Percentiles rank a stretch among this genome's conserved stretches.
These are phyloP conservation scores for Dillenia turbinata DNA, from an alignment of 164 flowering plant genomes.

Conservation along the genomic window DNA sequence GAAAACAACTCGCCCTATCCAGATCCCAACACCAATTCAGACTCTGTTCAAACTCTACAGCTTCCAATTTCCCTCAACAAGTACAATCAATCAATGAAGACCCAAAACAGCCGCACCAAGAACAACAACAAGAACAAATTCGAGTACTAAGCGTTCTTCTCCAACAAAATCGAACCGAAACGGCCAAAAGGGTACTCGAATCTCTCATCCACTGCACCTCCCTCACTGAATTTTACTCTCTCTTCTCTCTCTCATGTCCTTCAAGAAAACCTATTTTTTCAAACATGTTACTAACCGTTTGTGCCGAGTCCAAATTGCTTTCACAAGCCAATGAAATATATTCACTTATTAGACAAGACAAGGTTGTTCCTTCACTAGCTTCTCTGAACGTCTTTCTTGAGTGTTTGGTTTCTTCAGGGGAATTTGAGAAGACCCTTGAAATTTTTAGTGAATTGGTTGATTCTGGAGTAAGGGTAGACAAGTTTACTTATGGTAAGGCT, in stretches of 20 bases:
- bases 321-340: constrained; percentile 27
- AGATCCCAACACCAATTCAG: too few relatives aligned
- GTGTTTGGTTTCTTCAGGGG: constrained; percentile 21
- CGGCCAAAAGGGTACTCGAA: constrained; percentile 29
- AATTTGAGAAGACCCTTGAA: constrained; percentile 24
- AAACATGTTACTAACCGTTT: constrained; percentile 24
- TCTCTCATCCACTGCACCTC: constrained; percentile 30
- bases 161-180: constrained; percentile 26
- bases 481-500: constrained; percentile 55
- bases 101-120: neutral
- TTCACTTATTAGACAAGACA: constrained; percentile 21
- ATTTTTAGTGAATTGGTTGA: constrained; percentile 30
- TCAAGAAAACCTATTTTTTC: constrained; percentile 19
- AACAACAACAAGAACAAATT: constrained; percentile 15
- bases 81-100: too few relatives aligned
- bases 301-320: constrained; percentile 27
- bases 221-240: constrained; percentile 28
- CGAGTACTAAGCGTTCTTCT: constrained; percentile 36
- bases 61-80: too few relatives aligned
- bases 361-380: constrained; percentile 20
- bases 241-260: constrained; percentile 25
- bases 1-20: too few relatives aligned
- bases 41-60: too few relatives aligned
- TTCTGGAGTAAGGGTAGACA: constrained; percentile 33
- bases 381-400: constrained; percentile 35